These are phyloP conservation scores for Pleodorina starrii DNA, from an alignment of 139 green algal genomes.

Conservation along the genomic window DNA sequence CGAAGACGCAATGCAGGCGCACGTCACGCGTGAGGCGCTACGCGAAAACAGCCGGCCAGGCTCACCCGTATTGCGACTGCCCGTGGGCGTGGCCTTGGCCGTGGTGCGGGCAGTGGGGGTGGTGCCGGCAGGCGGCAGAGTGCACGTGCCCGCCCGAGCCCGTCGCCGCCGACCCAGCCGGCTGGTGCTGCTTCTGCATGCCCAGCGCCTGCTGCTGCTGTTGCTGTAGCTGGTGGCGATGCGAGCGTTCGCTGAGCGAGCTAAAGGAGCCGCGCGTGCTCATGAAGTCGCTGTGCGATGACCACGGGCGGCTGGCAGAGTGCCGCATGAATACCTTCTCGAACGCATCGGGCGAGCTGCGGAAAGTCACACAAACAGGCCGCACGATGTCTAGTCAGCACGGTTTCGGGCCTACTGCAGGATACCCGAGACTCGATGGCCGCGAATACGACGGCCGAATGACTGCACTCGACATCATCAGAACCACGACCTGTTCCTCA, in stretches of 20 bases:
- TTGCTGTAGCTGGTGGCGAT: slow-evolving; percentile 39
- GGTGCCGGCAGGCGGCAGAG: slow-evolving; percentile 22
- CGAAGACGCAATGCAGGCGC: no score
- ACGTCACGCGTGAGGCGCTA: no score
- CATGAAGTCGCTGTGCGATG: slow-evolving; percentile 71
- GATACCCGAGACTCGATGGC: no score
- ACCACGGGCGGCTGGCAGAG: slow-evolving; percentile 35
- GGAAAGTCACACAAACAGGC: no score
- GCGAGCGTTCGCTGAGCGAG: slow-evolving; percentile 60
- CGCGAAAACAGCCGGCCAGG: neutral
- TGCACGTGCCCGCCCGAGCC: slow-evolving; percentile 25
- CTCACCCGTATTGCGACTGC: slow-evolving; percentile 2
- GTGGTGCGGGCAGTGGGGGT: slow-evolving; percentile 37
- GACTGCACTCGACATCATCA: no score
- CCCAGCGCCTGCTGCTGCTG: slow-evolving; percentile 29
- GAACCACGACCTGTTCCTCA: no score
- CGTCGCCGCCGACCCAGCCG: neutral
- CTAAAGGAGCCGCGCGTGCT: slow-evolving; percentile 70
- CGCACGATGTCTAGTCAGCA: no score
- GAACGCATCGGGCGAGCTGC: slow-evolving; percentile 47
- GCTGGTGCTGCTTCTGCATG: slow-evolving; percentile 50
- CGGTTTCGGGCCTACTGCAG: no score
- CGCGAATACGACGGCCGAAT: no score
- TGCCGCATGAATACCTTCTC: slow-evolving; percentile 59
- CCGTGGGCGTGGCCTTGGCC: slow-evolving; percentile 24